phyloP scores from a whole-genome alignment of 371 early-diverging fungal species.

The Capillidium heterosporum region DNA sequence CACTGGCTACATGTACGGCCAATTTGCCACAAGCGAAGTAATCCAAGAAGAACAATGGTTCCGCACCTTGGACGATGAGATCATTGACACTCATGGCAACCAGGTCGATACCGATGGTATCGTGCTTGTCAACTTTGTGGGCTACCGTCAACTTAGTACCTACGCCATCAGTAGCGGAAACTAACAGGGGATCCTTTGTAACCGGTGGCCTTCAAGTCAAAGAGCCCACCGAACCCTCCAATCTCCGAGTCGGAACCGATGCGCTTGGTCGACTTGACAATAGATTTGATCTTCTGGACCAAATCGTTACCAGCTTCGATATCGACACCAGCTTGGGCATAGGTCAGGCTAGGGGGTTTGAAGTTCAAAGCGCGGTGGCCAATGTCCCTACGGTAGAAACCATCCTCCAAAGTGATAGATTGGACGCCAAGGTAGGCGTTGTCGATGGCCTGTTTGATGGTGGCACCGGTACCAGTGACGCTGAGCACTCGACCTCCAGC shows the following conservation, averaged over 20 bases:
- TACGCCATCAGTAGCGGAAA: constrained; percentile 94
- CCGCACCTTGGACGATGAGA: constrained; percentile 95
- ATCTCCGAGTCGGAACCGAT: constrained; percentile 87
- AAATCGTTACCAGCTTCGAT: constrained; percentile 90
- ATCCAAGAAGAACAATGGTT: constrained; percentile 93
- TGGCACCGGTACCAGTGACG: constrained; percentile 60
- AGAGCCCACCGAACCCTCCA: constrained; percentile 95
- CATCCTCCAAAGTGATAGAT: constrained; percentile 60
- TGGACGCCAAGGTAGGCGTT: constrained; percentile 50
- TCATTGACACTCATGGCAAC: constrained; percentile 99
- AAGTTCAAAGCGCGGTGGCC: constrained; percentile 42
- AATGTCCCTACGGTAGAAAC: constrained; percentile 80
- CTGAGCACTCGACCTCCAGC: constrained; percentile 90
- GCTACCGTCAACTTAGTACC: constrained; percentile 97
- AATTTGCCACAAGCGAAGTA: constrained; percentile 92
- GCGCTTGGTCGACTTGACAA: constrained; percentile 79
- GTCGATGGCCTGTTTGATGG: constrained; percentile 54
- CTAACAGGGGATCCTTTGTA: constrained; percentile 78
- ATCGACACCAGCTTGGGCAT: constrained; percentile 88
- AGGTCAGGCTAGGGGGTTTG: constrained; percentile 35
- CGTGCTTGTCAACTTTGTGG: constrained; percentile 59
- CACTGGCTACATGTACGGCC: constrained; percentile 73
- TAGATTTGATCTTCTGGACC: constrained; percentile 86
- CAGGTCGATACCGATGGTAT: constrained; percentile 84
- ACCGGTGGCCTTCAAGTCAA: constrained; percentile 85